Base-by-base conservation (phyloP, 2,329 filamentous ascomycete species). In the Hypoxylon sp. region DNA sequence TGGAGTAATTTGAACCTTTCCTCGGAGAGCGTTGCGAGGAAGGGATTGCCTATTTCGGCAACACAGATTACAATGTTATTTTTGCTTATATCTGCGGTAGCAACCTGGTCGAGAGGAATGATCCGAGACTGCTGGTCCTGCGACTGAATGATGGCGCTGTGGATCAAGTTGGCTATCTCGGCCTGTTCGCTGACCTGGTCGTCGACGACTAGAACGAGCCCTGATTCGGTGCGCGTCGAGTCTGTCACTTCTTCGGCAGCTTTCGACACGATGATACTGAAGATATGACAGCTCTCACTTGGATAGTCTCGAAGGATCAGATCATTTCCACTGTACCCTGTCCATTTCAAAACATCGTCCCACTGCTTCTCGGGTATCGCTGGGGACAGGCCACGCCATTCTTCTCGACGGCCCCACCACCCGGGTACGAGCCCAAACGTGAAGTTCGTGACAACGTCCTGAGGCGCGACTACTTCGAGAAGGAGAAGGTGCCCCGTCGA, bases 211-310 rank as follows among this genome's bases (percentile, higher is more conserved):
- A 74, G 14, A 8, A 72, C 64, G 26, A 69, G 38, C 11, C 45
- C 60, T 24, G 45, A n/a, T 30, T 57, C 51, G 26, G 4, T 26
- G 9, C 30, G 26, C 12, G 20, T 14, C 9, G 46, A 8, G 2
- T 42, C 30, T 6, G n/a, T 28, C 18, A 48, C 46, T 52, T 66
- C 42, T 14, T 52, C 59, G 8, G 56, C 38, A 11, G 70, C 70
- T 24, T 68, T 73, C 2, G 70, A 69, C 1, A 75, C 59, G 1
- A 75, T 71, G 28, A 74, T 72, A 40, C 70, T 73, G 45, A 67
- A 69, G 33, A 66, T 51, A 12, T 69, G 66, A 20, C 63, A 66
- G 11, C 33, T 60, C 0, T 65, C 58, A 6, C 48, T 56, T 22
- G 55, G 16, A 28, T 51, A 67, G 8, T 69, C 66, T 12, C 60